Evolutionary conservation across 441 rosid genomes (phyloP), one percentile per base, ranked within the genome.

Genomic region (Adansonia grandidieri): DNA sequence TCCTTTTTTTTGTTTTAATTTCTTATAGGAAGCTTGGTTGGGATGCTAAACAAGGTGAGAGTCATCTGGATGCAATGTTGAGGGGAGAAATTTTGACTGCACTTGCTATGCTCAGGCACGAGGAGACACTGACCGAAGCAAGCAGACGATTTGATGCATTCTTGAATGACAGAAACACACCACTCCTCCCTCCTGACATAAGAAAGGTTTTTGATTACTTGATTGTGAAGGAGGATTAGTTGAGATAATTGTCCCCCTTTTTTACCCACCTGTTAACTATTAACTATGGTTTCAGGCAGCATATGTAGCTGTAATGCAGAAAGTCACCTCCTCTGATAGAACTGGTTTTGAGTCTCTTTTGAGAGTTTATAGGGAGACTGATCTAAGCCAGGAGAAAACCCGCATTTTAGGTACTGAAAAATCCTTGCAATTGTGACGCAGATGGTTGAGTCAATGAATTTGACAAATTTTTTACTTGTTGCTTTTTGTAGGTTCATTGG

Each of bases 341-440:
- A 84, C 88, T 3, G 97, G 88, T 65, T 93, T 79, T 78, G 98
- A 93, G 77, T 93, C 96, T 54, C 96, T 94, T 37, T 84, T 93
- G 80, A 89, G 81, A 77, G 86, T 96, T 74, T 96, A 96, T 75
- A 90, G 96, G 76, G 99, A 96, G 84, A 93, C 96, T 32, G 96
- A 96, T 83, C 87, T 91, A 64, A 92, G 98, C 90, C 94, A 94
- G 81, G 98, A 94, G 90, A 96, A 94, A 89, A 91, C 91, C 22
- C 91, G 99, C 82, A 87, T 96, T 81, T 84, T 96, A 74, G 85
- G 99, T 96, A 89, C 47, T 53, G 56, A 81, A 50, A 47, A 53
- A 37, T 67, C 50, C 61, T 69, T 61, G 32, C 8, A 20, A 1
- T 60, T 47, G 10, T 71, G 2, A 17, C 78, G 65, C 71, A 17